Conservation (phyloP, 192 early-diverging fungal species). For the Backusella sp. region DNA sequence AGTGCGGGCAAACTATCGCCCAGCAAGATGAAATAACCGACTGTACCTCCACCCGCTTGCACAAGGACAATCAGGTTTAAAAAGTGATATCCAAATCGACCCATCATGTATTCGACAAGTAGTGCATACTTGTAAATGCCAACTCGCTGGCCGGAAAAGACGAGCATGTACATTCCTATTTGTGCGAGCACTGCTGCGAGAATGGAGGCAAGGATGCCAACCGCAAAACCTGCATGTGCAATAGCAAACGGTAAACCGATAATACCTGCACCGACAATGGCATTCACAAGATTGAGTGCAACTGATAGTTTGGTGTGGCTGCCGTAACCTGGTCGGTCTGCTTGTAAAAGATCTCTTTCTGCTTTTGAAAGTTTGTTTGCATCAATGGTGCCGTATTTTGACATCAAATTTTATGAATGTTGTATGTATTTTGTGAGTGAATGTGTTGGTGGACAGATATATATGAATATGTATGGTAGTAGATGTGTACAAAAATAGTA, state of each 20-base stretch:
- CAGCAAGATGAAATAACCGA: constrained; percentile 61
- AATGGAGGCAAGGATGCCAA: constrained; percentile 49
- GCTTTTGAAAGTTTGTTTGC: constrained; percentile 14
- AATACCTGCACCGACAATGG: constrained; percentile 63
- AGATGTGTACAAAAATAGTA: not conserved
- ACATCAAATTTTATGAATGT: not conserved
- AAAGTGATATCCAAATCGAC: constrained; percentile 52
- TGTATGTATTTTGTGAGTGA: not conserved
- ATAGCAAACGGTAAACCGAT: constrained; percentile 68
- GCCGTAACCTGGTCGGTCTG: constrained; percentile 43
- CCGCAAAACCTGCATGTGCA: constrained; percentile 58
- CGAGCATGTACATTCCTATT: constrained; percentile 54
- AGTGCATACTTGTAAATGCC: constrained; percentile 59
- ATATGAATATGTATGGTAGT: not conserved
- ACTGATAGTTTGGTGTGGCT: constrained; percentile 36
- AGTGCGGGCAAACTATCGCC: constrained; percentile 49
- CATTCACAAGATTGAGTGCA: constrained; percentile 68
- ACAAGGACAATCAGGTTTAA: constrained; percentile 57
- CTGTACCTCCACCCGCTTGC: constrained; percentile 55
- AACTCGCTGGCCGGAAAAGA: constrained; percentile 53
- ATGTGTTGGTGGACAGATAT: too few species aligned
- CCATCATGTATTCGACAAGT: constrained; percentile 52
- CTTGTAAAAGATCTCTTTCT: constrained; percentile 32
- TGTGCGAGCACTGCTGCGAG: constrained; percentile 50
- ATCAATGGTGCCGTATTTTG: not conserved